These are phyloP conservation scores for Hygrophorus pudorinus DNA, from an alignment of 768 basidiomycete genomes.

Conservation along the genomic window DNA sequence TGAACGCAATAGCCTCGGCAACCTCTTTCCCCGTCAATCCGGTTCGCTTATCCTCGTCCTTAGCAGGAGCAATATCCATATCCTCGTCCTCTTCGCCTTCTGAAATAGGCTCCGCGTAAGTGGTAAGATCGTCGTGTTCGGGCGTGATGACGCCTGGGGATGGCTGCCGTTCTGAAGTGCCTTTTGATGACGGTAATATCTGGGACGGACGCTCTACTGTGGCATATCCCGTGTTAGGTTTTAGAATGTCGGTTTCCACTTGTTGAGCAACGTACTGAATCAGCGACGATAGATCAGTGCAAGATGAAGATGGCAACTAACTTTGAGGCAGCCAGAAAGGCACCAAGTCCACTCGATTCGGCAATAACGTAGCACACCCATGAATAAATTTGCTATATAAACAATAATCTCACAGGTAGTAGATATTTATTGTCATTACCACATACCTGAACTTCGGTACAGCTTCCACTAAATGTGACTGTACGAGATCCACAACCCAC, in stretches of 20 bases:
- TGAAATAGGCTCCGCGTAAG: conserved; percentile 83
- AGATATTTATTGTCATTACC: not conserved
- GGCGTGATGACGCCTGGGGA: conserved; percentile 37
- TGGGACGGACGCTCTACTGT: conserved; percentile 59
- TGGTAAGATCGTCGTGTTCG: conserved; percentile 22
- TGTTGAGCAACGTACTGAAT: conserved; percentile 3
- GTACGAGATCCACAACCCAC: conserved; percentile 96
- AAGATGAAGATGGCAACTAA: conserved; percentile 20
- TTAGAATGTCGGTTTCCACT: conserved; percentile 96
- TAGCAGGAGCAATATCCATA: conserved; percentile 54
- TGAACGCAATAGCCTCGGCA: conserved; percentile 76
- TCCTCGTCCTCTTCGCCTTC: conserved; percentile 92
- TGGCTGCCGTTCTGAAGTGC: conserved; percentile 33
- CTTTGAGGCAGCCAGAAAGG: conserved; percentile 99
- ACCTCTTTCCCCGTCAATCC: conserved; percentile 67
- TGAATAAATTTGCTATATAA: conserved; percentile 80
- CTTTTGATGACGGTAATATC: conserved; percentile 31
- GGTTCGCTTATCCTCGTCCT: conserved; percentile 74
- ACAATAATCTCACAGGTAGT: not conserved
- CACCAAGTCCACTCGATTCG: conserved; percentile 88
- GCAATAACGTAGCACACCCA: conserved; percentile 88
- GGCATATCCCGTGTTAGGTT: conserved; percentile 76
- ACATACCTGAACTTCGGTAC: conserved; percentile 92
- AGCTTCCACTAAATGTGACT: conserved; percentile 91
- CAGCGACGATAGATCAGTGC: not conserved